A percentile compares a stretch with the other conserved stretches of the same genome.
Conservation (phyloP, 352 stramenopile genomes). For the Thraustochytrium striatum region DNA sequence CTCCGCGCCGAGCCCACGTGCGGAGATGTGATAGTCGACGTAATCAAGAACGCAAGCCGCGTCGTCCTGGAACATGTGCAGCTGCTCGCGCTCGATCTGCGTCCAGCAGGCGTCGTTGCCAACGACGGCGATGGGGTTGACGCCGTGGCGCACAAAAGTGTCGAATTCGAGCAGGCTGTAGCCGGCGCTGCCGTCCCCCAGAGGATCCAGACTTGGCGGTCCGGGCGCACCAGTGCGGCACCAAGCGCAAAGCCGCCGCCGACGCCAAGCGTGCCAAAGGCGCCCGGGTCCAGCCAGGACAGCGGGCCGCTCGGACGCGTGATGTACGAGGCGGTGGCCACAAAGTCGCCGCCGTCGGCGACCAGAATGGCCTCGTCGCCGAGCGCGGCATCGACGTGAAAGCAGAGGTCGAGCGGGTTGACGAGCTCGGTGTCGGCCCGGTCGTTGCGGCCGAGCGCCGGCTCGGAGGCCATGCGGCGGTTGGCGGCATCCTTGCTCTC, state of each 20-base stretch:
- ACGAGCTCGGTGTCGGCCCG: conserved; percentile 30
- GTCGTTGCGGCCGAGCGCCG: conserved; percentile 45
- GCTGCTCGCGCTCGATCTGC: conserved; percentile 52
- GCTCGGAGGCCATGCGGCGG: conserved; percentile 8
- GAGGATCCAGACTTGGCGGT: conserved; percentile 52
- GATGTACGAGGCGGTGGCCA: conserved; percentile 50
- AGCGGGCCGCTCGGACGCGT: conserved; percentile 48
- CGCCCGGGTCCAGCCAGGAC: conserved; percentile 51
- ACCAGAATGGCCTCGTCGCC: conserved; percentile 51
- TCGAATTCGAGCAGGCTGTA: conserved; percentile 52
- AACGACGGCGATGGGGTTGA: conserved; percentile 50
- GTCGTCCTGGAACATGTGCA: conserved; percentile 51
- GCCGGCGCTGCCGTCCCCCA: conserved; percentile 51
- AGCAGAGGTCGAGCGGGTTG: conserved; percentile 43
- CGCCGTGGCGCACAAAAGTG: conserved; percentile 50
- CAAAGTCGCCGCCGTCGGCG: conserved; percentile 53
- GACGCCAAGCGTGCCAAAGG: conserved; percentile 53
- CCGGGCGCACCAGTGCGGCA: conserved; percentile 48
- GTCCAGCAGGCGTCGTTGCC: conserved; percentile 55
- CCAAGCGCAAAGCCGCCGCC: conserved; percentile 52
- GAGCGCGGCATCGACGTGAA: conserved; percentile 50
- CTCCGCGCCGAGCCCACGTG: conserved; percentile 43
- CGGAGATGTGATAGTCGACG: conserved; percentile 44
- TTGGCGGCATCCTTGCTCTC: conserved; percentile 16
- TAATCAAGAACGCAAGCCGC: conserved; percentile 51